These are phyloP conservation scores for Raphanus raphanistrum DNA, from an alignment of 345 rosid genomes.

Conservation along the genomic window DNA sequence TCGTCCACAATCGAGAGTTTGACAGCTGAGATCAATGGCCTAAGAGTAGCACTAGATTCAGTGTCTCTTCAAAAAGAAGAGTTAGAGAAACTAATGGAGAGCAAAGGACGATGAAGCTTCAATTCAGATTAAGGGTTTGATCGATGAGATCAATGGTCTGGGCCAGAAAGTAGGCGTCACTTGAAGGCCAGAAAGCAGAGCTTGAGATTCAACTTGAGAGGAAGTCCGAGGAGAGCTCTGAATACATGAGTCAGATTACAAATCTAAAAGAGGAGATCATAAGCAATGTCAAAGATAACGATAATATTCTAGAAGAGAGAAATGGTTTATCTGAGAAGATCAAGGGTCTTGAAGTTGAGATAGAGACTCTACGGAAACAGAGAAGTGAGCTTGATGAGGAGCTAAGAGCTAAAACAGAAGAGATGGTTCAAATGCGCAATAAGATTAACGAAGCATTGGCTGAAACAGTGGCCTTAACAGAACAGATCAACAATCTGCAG, in stretches of 20 bases:
- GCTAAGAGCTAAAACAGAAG: not conserved
- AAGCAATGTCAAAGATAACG: constrained; percentile 42
- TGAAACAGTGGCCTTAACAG: constrained; percentile 45
- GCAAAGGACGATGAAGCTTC: constrained; percentile 59
- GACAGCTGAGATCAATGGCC: constrained; percentile 48
- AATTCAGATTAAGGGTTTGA: constrained; percentile 44
- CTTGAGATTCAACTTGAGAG: constrained; percentile 54
- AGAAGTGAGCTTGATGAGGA: not conserved
- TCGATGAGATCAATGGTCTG: constrained; percentile 54
- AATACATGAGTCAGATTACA: not conserved
- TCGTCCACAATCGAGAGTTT: constrained; percentile 55
- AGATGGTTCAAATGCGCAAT: not conserved
- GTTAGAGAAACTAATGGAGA: constrained; percentile 60
- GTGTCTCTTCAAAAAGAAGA: constrained; percentile 51
- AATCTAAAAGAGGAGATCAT: constrained; percentile 12
- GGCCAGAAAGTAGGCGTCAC: constrained; percentile 55
- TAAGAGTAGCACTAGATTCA: constrained; percentile 47
- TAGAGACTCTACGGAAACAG: constrained; percentile 14
- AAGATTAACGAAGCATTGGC: constrained; percentile 42
- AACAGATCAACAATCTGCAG: constrained; percentile 45
- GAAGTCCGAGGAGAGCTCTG: constrained; percentile 43
- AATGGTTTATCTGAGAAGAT: not conserved
- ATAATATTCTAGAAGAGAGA: constrained; percentile 19
- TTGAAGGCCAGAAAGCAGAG: constrained; percentile 56
- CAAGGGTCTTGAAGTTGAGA: constrained; percentile 28